Base-by-base conservation (phyloP, 2,329 filamentous ascomycete species). In the Alternaria gaisen region DNA sequence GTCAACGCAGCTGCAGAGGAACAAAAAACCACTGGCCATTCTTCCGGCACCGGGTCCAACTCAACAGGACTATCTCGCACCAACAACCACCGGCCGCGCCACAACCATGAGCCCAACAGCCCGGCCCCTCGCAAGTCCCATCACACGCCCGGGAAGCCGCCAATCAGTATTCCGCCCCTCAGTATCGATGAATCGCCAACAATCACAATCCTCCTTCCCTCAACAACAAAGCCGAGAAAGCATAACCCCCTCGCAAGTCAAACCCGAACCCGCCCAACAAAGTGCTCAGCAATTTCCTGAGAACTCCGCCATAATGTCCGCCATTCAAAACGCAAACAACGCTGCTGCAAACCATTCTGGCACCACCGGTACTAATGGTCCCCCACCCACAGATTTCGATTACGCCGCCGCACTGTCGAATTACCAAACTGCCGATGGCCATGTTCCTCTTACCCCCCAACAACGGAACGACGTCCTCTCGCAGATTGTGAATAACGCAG, bases 231-330 rank as follows among this genome's bases (percentile, higher is more conserved):
- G 28, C 12, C 60, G 62, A 46, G 66, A 69, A 16, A 52, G 63
- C 9, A 53, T 61, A 14, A 51, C 66, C 3, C 60, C 69, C 12
- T 40, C 53, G 61, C 81, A 70, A 26, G 53, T 71, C 3, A 84
- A 83, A 58, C 74, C 75, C 20, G 81, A 83, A 14, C 79, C 81
- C 2, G 75, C 80, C 5, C 38, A 20, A 41, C 64, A 79, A 5
- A 60, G 71, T 20, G 12, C 40, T 12, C 40, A 24, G 6, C 32
- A 14, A 11, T 67, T 80, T 0, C 73, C 72, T 0, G 81, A 83
- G 53, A 82, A 77, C 48, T 79, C 83, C 40, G 80, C 83, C 58
- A 83, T 86, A 68, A 81, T 85, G 77, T 83, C 81, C 38, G 79
- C 84, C 24, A 84, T 86, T 62, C 77, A 78, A 41, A 76, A 74